phyloP scores from a whole-genome alignment of 2,329 filamentous ascomycete genomes.

The Hypomyces rosellus region DNA sequence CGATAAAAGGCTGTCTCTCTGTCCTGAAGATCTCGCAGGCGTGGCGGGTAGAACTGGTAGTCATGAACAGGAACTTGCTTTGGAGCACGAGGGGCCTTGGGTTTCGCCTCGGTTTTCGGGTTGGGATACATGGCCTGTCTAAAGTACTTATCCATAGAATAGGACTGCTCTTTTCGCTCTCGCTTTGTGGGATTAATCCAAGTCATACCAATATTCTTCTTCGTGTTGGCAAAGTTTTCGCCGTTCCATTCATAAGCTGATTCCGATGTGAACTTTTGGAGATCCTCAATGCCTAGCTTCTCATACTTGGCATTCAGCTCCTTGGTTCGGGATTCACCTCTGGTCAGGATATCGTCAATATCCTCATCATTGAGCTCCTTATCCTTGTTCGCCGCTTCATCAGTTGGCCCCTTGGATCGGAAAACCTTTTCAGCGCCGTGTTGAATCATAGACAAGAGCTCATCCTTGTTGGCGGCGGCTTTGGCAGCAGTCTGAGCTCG shows the following conservation, averaged over 20 bases:
- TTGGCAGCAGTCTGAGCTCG: conserved; percentile 86
- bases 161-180: conserved; percentile 95
- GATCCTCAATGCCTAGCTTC: conserved; percentile 90
- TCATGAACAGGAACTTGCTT: conserved; percentile 91
- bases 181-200: conserved; percentile 99
- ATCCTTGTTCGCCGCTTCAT: conserved; percentile 51
- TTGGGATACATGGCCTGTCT: conserved; percentile 74
- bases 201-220: conserved; percentile 84
- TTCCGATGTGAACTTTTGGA: conserved; percentile 96
- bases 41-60: conserved; percentile 91
- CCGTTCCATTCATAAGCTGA: conserved; percentile 99
- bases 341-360: conserved; percentile 79
- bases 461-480: conserved; percentile 90
- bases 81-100: conserved; percentile 89
- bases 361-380: conserved; percentile 74
- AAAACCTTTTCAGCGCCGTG: conserved; percentile 97
- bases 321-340: conserved; percentile 83
- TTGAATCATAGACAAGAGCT: conserved; percentile 96
- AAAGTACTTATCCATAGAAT: conserved; percentile 99
- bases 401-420: conserved; percentile 61
- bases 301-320: conserved; percentile 91
- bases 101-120: conserved; percentile 83
- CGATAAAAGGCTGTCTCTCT: conserved; percentile 93
- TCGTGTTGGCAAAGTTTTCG: conserved; percentile 84
- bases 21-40: conserved; percentile 83